Base-by-base conservation (phyloP, 164 flowering plant species). In the Aristolochia fimbriata region DNA sequence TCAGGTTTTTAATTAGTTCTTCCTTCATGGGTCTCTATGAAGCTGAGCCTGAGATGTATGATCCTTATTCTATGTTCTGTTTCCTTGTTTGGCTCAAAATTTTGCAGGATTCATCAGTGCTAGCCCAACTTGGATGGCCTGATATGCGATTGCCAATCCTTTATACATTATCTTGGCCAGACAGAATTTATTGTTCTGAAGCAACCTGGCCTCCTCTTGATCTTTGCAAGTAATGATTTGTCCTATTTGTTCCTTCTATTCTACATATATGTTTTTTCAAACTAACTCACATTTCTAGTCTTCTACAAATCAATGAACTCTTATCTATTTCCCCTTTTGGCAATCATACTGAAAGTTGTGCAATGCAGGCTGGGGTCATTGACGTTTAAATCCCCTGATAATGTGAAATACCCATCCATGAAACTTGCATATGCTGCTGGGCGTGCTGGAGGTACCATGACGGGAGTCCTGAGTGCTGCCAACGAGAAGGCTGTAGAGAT, bases 401-500 rank as follows among this genome's bases (percentile, higher is more conserved):
- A 85, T 72, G 88, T 82, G 24, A 93, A 93, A 73, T 93, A 93
- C 68, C 99, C 99, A 57, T 93, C 99, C 23, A 86, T 93, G 97
- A 80, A 86, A 75, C 83, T 93, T 58, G 99, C 99, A 23, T 93
- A 88, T 73, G 84, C 97, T 73, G 97, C 97, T 62, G 99, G 99
- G 21, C 83, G 97, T 25, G 97, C 97, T 31, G 99, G 99, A 57
- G 99, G 99, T 61, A 93, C 99, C 47, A 93, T 93, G 99, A 93
- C 99, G 13, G 97, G 97, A 62, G 99, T 93, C 74, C 96, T 93
- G 52, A 93, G 99, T 73, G 99, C 97, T 47, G 99, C 99, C 52
- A 93, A 93, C 65, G 97, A 93, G 81, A 93, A 90, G 76, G 99
- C 96, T 12, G 99, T 93, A 24, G 97, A 90, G 68, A 72, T 93